Percentiles rank a stretch among this genome's conserved stretches.
Conservation (phyloP, 805 yeast species). For the Naumovozyma castellii region DNA sequence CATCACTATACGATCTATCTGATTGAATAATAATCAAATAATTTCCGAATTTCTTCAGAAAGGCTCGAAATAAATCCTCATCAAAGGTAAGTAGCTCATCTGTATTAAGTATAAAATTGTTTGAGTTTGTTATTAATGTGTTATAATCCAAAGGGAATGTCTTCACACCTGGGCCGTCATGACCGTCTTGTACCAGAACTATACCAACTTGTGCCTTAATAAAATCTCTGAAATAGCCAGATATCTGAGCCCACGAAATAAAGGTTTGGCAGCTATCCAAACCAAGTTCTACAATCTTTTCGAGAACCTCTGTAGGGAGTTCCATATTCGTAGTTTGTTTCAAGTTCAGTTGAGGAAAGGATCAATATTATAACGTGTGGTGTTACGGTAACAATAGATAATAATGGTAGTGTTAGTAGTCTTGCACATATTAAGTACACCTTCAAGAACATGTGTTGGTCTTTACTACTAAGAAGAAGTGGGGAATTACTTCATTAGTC, state of each 20-base stretch:
- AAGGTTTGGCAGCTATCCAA: slow-evolving; percentile 18
- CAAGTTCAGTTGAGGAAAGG: too few species aligned
- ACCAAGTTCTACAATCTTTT: slow-evolving; percentile 16
- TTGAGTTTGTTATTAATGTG: slow-evolving; percentile 8
- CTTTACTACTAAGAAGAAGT: too few species aligned
- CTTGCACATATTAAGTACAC: too few species aligned
- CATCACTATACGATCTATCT: slow-evolving; percentile 17
- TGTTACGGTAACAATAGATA: too few species aligned
- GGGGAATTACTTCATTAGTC: too few species aligned
- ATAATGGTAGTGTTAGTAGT: too few species aligned
- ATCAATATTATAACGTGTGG: too few species aligned
- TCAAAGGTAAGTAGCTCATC: slow-evolving; percentile 3
- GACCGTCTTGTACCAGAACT: slow-evolving; percentile 15
- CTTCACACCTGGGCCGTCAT: background rate
- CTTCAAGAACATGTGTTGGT: too few species aligned
- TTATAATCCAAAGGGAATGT: slow-evolving; percentile 9
- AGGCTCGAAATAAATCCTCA: slow-evolving; percentile 4
- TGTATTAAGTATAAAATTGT: slow-evolving; percentile 9
- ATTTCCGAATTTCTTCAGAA: slow-evolving; percentile 8
- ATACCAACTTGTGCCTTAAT: slow-evolving; percentile 17
- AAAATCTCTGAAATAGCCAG: slow-evolving; percentile 7
- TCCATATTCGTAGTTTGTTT: too few species aligned
- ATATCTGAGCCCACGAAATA: slow-evolving; percentile 19
- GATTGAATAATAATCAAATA: slow-evolving; percentile 18
- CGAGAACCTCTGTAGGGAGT: slow-evolving; percentile 22